These are phyloP conservation scores for Aspergillus ibericus DNA, from an alignment of 2,329 filamentous ascomycete species.

Conservation along the genomic window DNA sequence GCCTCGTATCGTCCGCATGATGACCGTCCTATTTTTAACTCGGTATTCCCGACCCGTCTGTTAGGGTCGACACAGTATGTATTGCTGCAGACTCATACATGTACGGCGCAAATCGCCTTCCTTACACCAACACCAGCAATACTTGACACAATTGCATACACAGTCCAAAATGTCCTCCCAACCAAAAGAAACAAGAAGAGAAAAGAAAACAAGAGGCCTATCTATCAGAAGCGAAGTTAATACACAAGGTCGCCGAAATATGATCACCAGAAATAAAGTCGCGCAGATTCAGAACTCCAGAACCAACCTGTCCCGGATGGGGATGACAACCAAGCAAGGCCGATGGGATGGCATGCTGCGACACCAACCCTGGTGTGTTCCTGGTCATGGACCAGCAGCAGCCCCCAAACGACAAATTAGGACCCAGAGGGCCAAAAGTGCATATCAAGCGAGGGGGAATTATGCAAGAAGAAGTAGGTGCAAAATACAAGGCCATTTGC, in stretches of 20 bases:
- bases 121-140: constrained; percentile 17
- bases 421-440: not conserved
- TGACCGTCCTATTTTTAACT: not conserved
- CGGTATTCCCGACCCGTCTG: not conserved
- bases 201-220: constrained; percentile 16
- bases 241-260: constrained; percentile 14
- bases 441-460: constrained; percentile 8
- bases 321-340: not conserved
- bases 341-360: not conserved
- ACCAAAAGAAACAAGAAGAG: constrained; percentile 5
- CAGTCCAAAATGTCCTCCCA: not conserved
- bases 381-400: constrained; percentile 13
- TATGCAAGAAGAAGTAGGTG: constrained; percentile 11
- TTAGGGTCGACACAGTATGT: not conserved
- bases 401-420: constrained; percentile 7
- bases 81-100: not conserved
- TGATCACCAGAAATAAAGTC: constrained; percentile 17
- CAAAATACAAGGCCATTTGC: constrained; percentile 17
- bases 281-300: constrained; percentile 11
- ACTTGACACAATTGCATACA: constrained; percentile 10
- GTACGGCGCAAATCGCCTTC: constrained; percentile 14
- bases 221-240: constrained; percentile 12
- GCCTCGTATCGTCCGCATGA: not conserved
- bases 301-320: constrained; percentile 1
- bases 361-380: not conserved